These are phyloP conservation scores for Astraeus odoratus DNA, from an alignment of 768 basidiomycete genomes.

Conservation along the genomic window DNA sequence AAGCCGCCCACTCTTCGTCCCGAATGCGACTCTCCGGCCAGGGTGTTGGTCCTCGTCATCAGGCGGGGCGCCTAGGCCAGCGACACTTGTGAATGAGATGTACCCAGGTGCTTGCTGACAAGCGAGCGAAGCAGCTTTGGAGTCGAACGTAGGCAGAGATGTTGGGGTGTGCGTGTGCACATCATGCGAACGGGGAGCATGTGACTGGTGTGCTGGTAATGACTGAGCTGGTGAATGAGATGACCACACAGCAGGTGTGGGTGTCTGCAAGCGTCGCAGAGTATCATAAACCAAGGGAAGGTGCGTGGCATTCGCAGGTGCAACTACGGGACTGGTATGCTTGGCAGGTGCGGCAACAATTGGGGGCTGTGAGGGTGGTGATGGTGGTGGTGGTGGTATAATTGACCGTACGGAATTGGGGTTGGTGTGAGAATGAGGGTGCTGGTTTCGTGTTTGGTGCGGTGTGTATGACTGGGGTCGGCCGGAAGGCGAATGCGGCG, in stretches of 20 bases:
- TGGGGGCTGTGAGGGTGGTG: slow-evolving; percentile 22
- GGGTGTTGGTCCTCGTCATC: slow-evolving; percentile 33
- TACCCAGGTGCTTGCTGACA: slow-evolving; percentile 55
- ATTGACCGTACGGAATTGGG: slow-evolving; percentile 22
- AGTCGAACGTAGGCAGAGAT: slow-evolving; percentile 47
- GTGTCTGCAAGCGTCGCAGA: slow-evolving; percentile 5
- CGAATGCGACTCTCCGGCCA: slow-evolving; percentile 14
- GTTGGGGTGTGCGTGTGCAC: slow-evolving; percentile 7
- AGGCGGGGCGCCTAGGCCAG: slow-evolving; percentile 59
- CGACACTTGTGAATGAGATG: slow-evolving; percentile 60
- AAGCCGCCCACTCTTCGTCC: slow-evolving; percentile 12
- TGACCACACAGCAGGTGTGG: not conserved
- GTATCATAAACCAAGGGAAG: slow-evolving; percentile 8
- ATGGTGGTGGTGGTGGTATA: slow-evolving; percentile 25
- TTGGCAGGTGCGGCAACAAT: slow-evolving; percentile 26
- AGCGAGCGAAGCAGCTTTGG: slow-evolving; percentile 51
- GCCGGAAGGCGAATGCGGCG: slow-evolving; percentile 10
- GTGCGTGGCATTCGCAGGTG: slow-evolving; percentile 15
- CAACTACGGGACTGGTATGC: slow-evolving; percentile 15
- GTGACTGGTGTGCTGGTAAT: not conserved
- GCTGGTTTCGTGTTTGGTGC: slow-evolving; percentile 7
- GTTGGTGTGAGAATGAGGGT: slow-evolving; percentile 9
- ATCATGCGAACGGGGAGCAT: slow-evolving; percentile 7
- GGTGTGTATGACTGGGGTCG: slow-evolving; percentile 20
- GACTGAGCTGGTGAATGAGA: slow-evolving; percentile 1